Evolutionary conservation across 179 eudicot genomes (phyloP).

Genomic region (Corrigiola litoralis): DNA sequence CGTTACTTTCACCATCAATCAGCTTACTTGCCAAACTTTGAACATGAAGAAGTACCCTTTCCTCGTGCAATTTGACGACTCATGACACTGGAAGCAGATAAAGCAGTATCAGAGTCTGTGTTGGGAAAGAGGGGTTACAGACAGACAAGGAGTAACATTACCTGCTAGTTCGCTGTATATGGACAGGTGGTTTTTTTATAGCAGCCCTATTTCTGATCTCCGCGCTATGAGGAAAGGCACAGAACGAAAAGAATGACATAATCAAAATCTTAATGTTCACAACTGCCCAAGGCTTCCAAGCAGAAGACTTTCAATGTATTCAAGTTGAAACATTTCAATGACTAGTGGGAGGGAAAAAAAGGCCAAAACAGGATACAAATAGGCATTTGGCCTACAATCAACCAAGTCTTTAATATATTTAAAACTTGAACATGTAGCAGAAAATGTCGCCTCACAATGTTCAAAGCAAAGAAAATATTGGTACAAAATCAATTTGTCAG

Average conservation of each 20-base stretch:
- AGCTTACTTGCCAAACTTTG: conserved; percentile 23
- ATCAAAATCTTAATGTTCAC: not conserved
- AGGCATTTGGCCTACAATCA: not conserved
- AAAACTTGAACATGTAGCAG: not conserved
- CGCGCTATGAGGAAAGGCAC: conserved; percentile 30
- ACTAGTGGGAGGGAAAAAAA: not conserved
- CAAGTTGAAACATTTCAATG: not conserved
- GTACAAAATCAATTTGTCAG: not conserved
- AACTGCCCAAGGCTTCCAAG: not conserved
- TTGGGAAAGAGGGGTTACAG: not conserved
- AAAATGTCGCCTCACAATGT: not conserved
- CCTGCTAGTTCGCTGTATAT: conserved; percentile 30
- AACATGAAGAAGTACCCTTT: conserved; percentile 11
- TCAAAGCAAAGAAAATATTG: not conserved
- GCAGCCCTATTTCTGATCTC: conserved; percentile 61
- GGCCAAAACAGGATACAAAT: not conserved
- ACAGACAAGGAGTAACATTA: not conserved
- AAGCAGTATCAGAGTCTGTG: not conserved
- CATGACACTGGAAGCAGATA: conserved; percentile 10
- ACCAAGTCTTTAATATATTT: not conserved
- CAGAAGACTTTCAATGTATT: too few species aligned
- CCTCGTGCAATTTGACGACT: conserved; percentile 18
- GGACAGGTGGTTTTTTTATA: conserved; percentile 40
- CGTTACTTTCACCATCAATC: not conserved
- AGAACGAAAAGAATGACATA: not conserved